phyloP scores from a whole-genome alignment of 345 rosid genomes.

The Gossypium arboreum region DNA sequence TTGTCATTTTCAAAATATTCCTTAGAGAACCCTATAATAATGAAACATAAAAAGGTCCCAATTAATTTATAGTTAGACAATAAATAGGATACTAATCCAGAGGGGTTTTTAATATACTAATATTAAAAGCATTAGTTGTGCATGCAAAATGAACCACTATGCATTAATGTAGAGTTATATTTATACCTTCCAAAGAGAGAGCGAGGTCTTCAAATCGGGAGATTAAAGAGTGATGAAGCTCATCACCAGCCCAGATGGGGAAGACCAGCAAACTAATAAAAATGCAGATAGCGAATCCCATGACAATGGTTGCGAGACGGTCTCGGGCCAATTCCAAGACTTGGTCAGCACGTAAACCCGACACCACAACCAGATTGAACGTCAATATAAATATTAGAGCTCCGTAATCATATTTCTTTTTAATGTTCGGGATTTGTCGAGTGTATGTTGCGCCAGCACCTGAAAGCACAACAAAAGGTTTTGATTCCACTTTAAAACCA shows the following conservation, averaged over 20 bases:
- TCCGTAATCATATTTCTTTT: constrained; percentile 67
- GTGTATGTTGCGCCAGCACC: constrained; percentile 66
- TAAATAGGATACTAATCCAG: too few species aligned
- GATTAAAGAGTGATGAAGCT: constrained; percentile 59
- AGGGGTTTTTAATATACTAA: too few species aligned
- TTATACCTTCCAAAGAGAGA: constrained; percentile 55
- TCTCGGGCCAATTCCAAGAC: constrained; percentile 53
- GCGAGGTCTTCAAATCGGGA: constrained; percentile 58
- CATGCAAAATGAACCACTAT: too few species aligned
- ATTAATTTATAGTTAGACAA: too few species aligned
- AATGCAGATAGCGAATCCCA: constrained; percentile 67
- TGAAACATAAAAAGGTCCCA: neutral
- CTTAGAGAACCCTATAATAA: constrained; percentile 39
- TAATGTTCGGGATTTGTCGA: constrained; percentile 55
- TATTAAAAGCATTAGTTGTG: neutral
- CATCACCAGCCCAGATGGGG: constrained; percentile 91
- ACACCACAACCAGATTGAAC: constrained; percentile 66
- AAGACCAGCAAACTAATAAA: constrained; percentile 51
- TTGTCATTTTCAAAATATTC: constrained; percentile 30
- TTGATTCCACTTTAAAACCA: too few species aligned
- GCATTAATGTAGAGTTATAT: neutral
- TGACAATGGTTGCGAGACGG: constrained; percentile 57
- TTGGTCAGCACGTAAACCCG: constrained; percentile 52
- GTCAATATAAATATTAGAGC: constrained; percentile 74
- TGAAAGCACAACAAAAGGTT: neutral